phyloP scores from a whole-genome alignment of 2,329 filamentous ascomycete species.

The Juglanconis sp. region DNA sequence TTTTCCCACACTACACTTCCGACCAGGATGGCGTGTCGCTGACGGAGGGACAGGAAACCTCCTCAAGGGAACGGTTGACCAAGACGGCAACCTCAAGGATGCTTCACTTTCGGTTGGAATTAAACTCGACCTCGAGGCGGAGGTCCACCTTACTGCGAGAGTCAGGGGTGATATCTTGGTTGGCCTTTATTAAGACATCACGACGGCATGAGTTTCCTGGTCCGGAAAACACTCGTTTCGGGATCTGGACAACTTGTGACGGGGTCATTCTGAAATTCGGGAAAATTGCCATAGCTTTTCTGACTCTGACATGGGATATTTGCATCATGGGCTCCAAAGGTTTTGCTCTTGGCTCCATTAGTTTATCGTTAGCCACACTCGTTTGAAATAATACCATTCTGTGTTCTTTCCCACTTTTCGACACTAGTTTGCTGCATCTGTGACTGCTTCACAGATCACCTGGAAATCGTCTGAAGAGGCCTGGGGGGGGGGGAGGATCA shows the following conservation, averaged over 20 bases:
- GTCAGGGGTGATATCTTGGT: conserved; percentile 60
- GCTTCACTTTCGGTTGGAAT: conserved; percentile 59
- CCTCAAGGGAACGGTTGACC: conserved; percentile 54
- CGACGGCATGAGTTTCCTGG: background rate
- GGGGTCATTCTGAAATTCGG: conserved; percentile 4
- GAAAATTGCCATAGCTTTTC: conserved; percentile 11
- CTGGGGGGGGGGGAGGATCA: no score
- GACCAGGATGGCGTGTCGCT: background rate
- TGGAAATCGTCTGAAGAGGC: no score
- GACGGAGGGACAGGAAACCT: conserved; percentile 40
- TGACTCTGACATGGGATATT: conserved; percentile 13
- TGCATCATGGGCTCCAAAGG: conserved; percentile 9
- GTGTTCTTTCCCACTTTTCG: background rate
- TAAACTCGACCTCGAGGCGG: conserved; percentile 61
- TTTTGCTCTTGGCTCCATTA: conserved; percentile 10
- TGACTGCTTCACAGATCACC: no score
- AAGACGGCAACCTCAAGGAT: conserved; percentile 54
- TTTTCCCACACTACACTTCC: background rate
- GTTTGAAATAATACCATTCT: background rate
- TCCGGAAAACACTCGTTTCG: background rate
- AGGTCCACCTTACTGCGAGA: conserved; percentile 59
- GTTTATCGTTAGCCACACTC: conserved; percentile 11
- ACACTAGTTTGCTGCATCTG: no score
- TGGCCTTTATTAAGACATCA: conserved; percentile 45
- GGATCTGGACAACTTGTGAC: conserved; percentile 9